These are phyloP conservation scores for Nicotiana rustica DNA, from an alignment of 305 asterid genomes.

Conservation along the genomic window DNA sequence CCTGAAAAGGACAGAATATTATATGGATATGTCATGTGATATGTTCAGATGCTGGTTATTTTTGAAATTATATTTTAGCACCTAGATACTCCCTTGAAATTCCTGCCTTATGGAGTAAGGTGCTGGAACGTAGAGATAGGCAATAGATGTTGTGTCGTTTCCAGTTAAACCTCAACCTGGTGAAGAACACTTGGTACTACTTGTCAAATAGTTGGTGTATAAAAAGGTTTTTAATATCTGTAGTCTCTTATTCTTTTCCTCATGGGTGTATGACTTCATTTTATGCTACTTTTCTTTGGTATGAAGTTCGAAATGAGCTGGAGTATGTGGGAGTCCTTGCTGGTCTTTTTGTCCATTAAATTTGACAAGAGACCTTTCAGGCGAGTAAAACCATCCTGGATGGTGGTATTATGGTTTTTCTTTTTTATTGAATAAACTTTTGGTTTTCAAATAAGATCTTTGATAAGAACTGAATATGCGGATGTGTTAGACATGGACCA, in stretches of 20 bases:
- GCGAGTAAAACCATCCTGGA: conserved; percentile 1
- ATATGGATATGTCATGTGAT: neutral
- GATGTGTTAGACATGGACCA: conserved; percentile 11
- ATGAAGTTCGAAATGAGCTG: conserved; percentile 15
- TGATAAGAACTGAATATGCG: neutral
- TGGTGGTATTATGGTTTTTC: neutral
- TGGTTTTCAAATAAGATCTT: neutral
- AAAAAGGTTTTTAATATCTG: neutral
- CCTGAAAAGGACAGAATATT: neutral
- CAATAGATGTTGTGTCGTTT: neutral
- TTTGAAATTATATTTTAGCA: neutral
- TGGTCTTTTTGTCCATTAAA: neutral
- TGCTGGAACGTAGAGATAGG: neutral
- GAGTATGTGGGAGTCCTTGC: conserved; percentile 7
- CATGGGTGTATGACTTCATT: neutral
- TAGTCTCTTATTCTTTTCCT: neutral
- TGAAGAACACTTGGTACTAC: conserved; percentile 1
- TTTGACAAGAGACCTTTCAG: neutral
- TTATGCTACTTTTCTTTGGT: conserved; percentile 27
- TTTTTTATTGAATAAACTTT: neutral
- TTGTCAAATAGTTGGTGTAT: conserved; percentile 1
- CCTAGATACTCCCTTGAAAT: conserved; percentile 22
- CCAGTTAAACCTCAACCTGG: neutral
- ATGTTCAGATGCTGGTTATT: neutral
- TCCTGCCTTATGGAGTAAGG: conserved; percentile 23